Evolutionary conservation across 805 yeast genomes (phyloP).

Genomic region (Geotrichum ghanense): DNA sequence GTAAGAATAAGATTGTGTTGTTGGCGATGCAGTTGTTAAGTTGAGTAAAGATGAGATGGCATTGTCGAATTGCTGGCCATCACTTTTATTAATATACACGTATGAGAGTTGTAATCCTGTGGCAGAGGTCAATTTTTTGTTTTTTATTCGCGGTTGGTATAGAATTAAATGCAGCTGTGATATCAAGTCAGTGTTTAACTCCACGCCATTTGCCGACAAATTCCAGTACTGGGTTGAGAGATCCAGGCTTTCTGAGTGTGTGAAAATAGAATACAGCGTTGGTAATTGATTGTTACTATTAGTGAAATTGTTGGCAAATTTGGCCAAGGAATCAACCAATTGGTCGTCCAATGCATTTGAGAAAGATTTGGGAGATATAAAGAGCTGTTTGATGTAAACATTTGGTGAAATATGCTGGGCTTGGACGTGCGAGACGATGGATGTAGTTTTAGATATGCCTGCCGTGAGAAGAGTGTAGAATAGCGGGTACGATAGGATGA

Average conservation of each 20-base stretch:
- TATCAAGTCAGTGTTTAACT: too few species aligned
- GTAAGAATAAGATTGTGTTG: neutral
- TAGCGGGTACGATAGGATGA: neutral
- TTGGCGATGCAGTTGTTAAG: neutral
- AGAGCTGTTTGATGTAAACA: neutral
- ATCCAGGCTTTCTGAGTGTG: too few species aligned
- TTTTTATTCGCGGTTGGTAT: neutral
- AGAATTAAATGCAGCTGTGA: neutral
- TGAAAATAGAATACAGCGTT: neutral
- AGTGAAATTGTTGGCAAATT: neutral
- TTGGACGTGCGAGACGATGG: neutral
- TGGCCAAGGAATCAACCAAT: neutral
- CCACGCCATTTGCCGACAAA: too few species aligned
- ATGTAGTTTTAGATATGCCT: neutral
- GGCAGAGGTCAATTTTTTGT: neutral
- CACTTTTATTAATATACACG: neutral
- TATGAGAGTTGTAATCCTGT: neutral
- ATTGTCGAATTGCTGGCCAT: constrained; percentile 32
- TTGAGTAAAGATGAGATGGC: constrained; percentile 18
- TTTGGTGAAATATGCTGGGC: neutral
- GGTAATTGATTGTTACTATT: neutral
- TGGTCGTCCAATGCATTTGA: too few species aligned
- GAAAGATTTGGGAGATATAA: too few species aligned
- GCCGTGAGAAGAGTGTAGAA: neutral
- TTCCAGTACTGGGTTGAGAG: too few species aligned